Evolutionary conservation across 2,329 filamentous ascomycete species (phyloP), one percentile per base, ranked within the genome.

Genomic region (Penicillium sp.): DNA sequence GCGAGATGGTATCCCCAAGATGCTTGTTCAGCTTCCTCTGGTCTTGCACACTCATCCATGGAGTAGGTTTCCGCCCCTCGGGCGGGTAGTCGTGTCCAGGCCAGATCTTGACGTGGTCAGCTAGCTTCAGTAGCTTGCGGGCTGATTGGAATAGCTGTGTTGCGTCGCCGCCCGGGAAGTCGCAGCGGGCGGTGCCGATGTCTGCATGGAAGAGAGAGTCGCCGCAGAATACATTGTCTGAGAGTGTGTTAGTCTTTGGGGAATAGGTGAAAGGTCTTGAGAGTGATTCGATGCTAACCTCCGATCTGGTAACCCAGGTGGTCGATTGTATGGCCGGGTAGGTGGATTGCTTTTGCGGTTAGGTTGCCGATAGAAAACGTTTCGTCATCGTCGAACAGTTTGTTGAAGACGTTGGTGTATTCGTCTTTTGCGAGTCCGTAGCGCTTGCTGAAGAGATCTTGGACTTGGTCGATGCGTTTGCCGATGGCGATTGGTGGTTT

Each of bases 241-340:
- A 11, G 44, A 7, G 0, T n/a, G 44, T 27, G 20, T 58, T 33
- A 53, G 43, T 47, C 10, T 20, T 20, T 38, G 10, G 9, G 1
- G 9, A 10, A 28, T 28, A 10, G 27, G 6, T 28, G 27, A 28
- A 9, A 27, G 9, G 25, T 7, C 25, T 9, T 27, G 9, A 6
- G 7, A 8, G 9, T 28, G 9, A 10, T 10, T 10, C 4, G 10
- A 28, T 18, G 16, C 56, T 46, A 58, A 66, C 67, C 64, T 62
- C 81, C 82, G 50, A 86, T 79, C 33, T 70, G 69, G 56, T 87
- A 87, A 0, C 84, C 83, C 9, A 86, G 57, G 51, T 86, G 82
- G 57, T 86, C 84, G 0, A 83, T 82, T 0, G 83, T 86, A 57
- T 86, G 83, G 0, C 83, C 83, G 0, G 84, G 83, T 0, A 87